phyloP scores from a whole-genome alignment of 2,329 filamentous ascomycete genomes.

The Botrytis galanthina region DNA sequence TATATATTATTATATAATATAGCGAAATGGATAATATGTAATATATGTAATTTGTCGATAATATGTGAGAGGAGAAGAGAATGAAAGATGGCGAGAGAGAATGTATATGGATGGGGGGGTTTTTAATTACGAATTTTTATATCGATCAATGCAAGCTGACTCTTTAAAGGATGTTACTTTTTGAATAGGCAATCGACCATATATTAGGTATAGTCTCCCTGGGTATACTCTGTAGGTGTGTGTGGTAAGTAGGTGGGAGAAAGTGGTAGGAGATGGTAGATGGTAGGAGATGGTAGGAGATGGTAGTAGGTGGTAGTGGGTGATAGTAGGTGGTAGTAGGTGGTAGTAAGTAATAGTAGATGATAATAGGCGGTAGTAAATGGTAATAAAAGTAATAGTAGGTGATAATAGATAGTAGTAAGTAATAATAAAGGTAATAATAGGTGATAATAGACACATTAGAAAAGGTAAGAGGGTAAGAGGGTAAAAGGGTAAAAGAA shows the following conservation, averaged over 20 bases:
- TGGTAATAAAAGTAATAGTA: no score
- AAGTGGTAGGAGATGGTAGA: no score
- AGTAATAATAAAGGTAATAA: no score
- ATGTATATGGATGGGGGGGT: no score
- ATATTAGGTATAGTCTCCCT: not conserved
- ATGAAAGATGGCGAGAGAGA: not conserved
- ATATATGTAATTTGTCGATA: not conserved
- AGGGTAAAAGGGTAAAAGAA: not conserved
- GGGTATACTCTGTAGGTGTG: not conserved
- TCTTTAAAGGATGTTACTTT: not conserved
- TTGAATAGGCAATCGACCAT: not conserved
- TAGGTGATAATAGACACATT: no score
- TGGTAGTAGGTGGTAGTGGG: no score
- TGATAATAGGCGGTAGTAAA: no score
- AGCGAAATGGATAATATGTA: not conserved
- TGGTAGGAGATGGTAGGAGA: no score
- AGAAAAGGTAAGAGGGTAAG: not conserved
- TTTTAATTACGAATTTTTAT: not conserved
- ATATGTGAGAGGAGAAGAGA: not conserved
- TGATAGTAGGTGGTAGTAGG: no score
- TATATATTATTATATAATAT: not conserved
- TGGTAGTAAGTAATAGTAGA: no score
- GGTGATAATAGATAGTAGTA: no score
- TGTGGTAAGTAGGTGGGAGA: not conserved
- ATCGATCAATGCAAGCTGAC: not conserved